Evolutionary conservation across 2,329 filamentous ascomycete genomes (phyloP).

Genomic region (Fusarium subglutinans): DNA sequence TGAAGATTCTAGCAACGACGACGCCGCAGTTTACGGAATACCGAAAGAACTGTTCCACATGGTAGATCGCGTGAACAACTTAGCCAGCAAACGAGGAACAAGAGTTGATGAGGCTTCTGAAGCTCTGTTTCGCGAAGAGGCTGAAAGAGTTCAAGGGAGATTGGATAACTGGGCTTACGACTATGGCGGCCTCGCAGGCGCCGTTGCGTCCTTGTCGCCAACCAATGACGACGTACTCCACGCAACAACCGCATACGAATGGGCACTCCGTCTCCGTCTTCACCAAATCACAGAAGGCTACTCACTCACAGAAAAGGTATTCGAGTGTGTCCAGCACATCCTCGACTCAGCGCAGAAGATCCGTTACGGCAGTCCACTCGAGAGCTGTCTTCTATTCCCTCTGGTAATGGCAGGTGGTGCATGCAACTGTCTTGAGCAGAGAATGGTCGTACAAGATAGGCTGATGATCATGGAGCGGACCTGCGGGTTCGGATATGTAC

Average conservation of each 20-base stretch:
- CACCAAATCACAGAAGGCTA: slow-evolving; percentile 14
- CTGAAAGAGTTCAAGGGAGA: background rate
- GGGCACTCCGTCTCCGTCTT: slow-evolving; percentile 2
- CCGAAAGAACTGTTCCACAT: slow-evolving; percentile 4
- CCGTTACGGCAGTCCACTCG: background rate
- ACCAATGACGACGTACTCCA: background rate
- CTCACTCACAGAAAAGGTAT: background rate
- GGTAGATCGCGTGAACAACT: slow-evolving; percentile 1
- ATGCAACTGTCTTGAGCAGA: background rate
- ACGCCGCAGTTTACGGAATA: background rate
- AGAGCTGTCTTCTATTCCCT: background rate
- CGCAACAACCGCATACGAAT: slow-evolving; percentile 5
- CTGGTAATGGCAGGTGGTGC: slow-evolving; percentile 2
- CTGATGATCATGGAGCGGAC: slow-evolving; percentile 8
- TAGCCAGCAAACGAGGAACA: slow-evolving; percentile 2
- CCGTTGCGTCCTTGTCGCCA: background rate
- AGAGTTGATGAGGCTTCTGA: slow-evolving; percentile 1
- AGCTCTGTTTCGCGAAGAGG: background rate
- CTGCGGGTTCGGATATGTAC: background rate
- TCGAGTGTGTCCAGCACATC: background rate
- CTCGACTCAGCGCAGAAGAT: background rate
- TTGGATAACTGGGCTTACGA: slow-evolving; percentile 8
- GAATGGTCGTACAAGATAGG: slow-evolving; percentile 2
- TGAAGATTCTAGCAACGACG: background rate
- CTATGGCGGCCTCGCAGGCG: background rate